These are phyloP conservation scores for Penicillium soppii DNA, from an alignment of 495 filamentous ascomycete genomes.

Conservation along the genomic window DNA sequence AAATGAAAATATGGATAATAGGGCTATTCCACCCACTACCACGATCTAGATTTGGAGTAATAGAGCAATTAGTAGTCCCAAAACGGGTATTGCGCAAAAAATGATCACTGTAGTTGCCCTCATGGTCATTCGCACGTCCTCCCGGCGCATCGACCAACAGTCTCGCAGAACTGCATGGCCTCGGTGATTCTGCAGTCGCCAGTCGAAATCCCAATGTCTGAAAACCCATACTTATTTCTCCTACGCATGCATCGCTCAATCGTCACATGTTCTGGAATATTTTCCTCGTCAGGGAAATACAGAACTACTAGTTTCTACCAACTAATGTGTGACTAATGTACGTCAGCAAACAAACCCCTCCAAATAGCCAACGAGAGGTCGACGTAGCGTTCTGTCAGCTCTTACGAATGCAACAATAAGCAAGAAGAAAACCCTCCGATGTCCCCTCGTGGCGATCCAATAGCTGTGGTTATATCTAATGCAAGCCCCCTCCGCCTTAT, in stretches of 20 bases:
- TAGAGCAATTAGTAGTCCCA: not conserved
- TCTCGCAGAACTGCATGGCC: slow-evolving; percentile 5
- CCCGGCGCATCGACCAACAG: slow-evolving; percentile 11
- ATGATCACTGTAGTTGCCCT: not conserved
- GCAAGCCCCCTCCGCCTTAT: slow-evolving; percentile 29
- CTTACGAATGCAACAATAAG: not conserved
- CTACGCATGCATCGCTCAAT: not conserved
- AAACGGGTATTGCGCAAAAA: not conserved
- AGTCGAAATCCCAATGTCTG: not conserved
- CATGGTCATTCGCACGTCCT: slow-evolving; percentile 7
- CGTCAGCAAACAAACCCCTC: not conserved
- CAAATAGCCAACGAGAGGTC: not conserved
- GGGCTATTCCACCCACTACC: not conserved
- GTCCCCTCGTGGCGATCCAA: slow-evolving; percentile 11
- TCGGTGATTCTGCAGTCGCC: slow-evolving; percentile 27
- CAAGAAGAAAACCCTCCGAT: not conserved
- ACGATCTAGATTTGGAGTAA: slow-evolving; percentile 1
- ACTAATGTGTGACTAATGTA: slow-evolving; percentile 5
- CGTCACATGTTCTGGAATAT: slow-evolving; percentile 3
- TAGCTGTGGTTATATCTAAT: slow-evolving; percentile 7
- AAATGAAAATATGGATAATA: not conserved
- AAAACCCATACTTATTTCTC: slow-evolving; percentile 1
- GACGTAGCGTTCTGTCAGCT: not conserved
- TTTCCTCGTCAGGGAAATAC: not conserved
- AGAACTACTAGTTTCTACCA: not conserved